Evolutionary conservation across 2,329 filamentous ascomycete genomes (phyloP), one percentile per base, ranked within the genome.

Genomic region (Phoma sp.): DNA sequence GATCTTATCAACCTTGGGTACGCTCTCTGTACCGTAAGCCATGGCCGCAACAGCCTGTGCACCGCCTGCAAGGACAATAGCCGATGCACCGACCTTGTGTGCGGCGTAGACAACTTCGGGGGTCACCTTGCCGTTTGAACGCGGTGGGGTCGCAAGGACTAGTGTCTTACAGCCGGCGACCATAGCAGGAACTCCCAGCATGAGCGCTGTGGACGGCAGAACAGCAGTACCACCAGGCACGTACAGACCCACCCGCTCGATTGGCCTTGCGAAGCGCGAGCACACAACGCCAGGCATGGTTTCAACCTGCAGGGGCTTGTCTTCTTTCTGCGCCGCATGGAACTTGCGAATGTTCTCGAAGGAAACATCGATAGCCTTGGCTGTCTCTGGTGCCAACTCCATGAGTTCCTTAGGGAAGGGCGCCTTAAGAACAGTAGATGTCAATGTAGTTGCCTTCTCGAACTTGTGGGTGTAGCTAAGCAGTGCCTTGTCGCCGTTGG

Each of bases 1-100:
- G 65, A 99, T 97, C 85, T 99, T 99, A 82, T 99, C 95, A 7
- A 99, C 95, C 80, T 99, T 99, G 75, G 82, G 90, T 45, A 99
- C 86, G 65, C 88, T 93, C 77, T 97, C 89, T 0, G 95, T 99
- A 42, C 95, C 95, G 77, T 99, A 99, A 2, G 95, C 95, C 88
- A 99, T 89, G 42, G 95, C 95, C 18, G 93, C 95, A 33, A 99
- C 88, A 38, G 95, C 95, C 78, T 99, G 95, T 0, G 93, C 95
- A 58, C 95, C 95, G 58, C 95, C 95, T 9, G 95, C 95, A 24
- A 99, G 84, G 4, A 99, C 93, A 65, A 99, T 98, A 70, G 90
- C 91, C 77, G 97, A 91, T 2, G 95, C 95, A 44, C 93, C 93
- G 48, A 98, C 88, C 78, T 97, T 98, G 84, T 98, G 92, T 3